Conservation (phyloP, 2,329 filamentous ascomycete species). For the Talaromyces sp. region DNA sequence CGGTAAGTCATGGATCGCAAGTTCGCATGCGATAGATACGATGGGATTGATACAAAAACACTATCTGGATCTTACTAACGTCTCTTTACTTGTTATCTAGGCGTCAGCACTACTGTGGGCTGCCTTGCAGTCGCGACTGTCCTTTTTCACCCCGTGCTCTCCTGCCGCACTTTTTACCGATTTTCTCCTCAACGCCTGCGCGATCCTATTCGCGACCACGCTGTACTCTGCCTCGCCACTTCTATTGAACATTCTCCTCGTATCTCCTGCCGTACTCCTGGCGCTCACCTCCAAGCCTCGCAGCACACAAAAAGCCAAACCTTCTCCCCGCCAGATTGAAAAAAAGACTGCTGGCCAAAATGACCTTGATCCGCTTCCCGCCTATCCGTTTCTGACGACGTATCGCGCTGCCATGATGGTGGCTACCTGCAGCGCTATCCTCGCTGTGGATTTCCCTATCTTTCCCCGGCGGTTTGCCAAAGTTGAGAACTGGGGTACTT, state of each 20-base stretch:
- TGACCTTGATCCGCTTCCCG: slow-evolving; percentile 56
- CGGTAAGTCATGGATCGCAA: slow-evolving; percentile 51
- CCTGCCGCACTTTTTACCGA: slow-evolving; percentile 66
- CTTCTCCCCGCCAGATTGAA: slow-evolving; percentile 22
- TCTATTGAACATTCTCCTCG: slow-evolving; percentile 67
- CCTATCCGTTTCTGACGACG: slow-evolving; percentile 86
- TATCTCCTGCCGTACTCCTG: slow-evolving; percentile 64
- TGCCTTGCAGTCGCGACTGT: slow-evolving; percentile 74
- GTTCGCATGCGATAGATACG: no score
- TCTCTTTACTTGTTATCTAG: slow-evolving; percentile 42
- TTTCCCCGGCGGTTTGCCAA: slow-evolving; percentile 96
- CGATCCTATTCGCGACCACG: slow-evolving; percentile 78
- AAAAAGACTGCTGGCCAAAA: slow-evolving; percentile 15
- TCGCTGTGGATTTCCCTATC: slow-evolving; percentile 92
- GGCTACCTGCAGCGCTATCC: slow-evolving; percentile 80
- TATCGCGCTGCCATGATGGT: slow-evolving; percentile 92
- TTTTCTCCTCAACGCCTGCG: slow-evolving; percentile 79
- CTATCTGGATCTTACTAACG: neutral
- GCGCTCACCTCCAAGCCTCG: slow-evolving; percentile 40
- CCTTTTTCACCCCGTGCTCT: slow-evolving; percentile 75
- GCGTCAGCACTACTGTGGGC: slow-evolving; percentile 82
- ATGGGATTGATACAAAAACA: neutral
- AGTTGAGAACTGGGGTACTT: slow-evolving; percentile 98
- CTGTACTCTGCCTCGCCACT: slow-evolving; percentile 72
- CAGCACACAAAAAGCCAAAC: slow-evolving; percentile 29